phyloP scores from a whole-genome alignment of 106 monocot genomes.

The Agapanthus africanus region DNA sequence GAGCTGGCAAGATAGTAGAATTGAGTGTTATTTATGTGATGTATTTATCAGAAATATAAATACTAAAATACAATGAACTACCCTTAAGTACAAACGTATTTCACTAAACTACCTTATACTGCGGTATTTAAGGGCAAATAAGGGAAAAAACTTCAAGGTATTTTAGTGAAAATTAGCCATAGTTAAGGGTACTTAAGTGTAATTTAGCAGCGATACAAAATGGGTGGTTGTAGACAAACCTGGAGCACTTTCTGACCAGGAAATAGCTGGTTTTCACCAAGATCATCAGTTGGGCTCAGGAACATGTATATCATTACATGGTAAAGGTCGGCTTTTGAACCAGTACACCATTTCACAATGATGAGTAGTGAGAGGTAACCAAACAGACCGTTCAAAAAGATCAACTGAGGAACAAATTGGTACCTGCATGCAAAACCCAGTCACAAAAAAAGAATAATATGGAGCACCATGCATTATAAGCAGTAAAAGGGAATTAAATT shows the following conservation, averaged over 20 bases:
- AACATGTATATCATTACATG: conserved; percentile 99
- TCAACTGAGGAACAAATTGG: conserved; percentile 88
- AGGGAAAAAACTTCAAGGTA: too few relatives aligned
- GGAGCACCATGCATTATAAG: neutral
- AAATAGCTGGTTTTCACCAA: conserved; percentile 95
- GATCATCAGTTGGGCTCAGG: conserved; percentile 93
- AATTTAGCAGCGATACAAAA: neutral
- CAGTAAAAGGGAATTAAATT: neutral
- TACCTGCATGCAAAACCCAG: conserved; percentile 45
- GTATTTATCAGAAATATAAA: too few relatives aligned
- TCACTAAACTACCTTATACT: too few relatives aligned
- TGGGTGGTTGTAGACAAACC: conserved; percentile 24
- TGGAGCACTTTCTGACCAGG: conserved; percentile 77
- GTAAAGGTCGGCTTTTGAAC: conserved; percentile 86
- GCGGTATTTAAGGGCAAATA: too few relatives aligned
- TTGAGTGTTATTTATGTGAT: neutral
- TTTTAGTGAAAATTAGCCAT: too few relatives aligned
- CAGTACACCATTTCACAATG: conserved; percentile 94
- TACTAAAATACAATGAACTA: too few relatives aligned
- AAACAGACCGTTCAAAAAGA: conserved; percentile 94
- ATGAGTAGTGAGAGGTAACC: conserved; percentile 92
- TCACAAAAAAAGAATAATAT: neutral
- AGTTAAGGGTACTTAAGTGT: too few relatives aligned
- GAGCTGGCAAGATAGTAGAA: conserved; percentile 41
- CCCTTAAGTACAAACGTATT: too few relatives aligned